A percentile compares a stretch with the other conserved stretches of the same genome.
Conservation (phyloP, 306 rosid genomes). For the Gleditsia sinensis region DNA sequence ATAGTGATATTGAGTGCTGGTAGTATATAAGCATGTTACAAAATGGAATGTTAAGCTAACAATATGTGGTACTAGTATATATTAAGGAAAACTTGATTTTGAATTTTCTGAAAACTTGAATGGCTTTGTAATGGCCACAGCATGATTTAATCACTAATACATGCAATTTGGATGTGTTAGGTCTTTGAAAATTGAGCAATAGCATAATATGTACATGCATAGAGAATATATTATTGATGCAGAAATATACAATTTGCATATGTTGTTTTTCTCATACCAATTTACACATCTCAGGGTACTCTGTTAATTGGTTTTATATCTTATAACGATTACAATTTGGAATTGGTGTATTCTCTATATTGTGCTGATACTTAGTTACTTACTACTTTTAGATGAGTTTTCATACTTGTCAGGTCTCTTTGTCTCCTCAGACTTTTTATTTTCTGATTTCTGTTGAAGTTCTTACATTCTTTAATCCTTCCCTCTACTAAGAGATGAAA, state of each 20-base stretch:
- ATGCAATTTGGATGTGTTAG: constrained; percentile 5
- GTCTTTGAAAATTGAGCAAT: constrained; percentile 17
- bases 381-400: constrained; percentile 27
- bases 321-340: constrained; percentile 13
- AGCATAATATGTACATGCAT: neutral
- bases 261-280: neutral
- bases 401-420: constrained; percentile 30
- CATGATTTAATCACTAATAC: neutral
- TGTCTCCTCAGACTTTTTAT: constrained; percentile 4
- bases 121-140: constrained; percentile 1
- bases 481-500: neutral
- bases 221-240: constrained; percentile 8
- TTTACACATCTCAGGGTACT: neutral
- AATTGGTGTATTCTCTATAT: constrained; percentile 21
- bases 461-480: constrained; percentile 26
- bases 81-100: constrained; percentile 23
- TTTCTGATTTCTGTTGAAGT: constrained; percentile 12
- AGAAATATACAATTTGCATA: constrained; percentile 24
- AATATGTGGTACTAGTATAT: neutral
- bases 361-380: constrained; percentile 20
- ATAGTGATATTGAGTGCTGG: neutral
- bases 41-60: constrained; percentile 11
- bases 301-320: constrained; percentile 14
- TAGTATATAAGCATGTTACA: neutral
- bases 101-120: constrained; percentile 17